Base-by-base conservation (phyloP, 306 rosid species). In the Trifolium repens region DNA sequence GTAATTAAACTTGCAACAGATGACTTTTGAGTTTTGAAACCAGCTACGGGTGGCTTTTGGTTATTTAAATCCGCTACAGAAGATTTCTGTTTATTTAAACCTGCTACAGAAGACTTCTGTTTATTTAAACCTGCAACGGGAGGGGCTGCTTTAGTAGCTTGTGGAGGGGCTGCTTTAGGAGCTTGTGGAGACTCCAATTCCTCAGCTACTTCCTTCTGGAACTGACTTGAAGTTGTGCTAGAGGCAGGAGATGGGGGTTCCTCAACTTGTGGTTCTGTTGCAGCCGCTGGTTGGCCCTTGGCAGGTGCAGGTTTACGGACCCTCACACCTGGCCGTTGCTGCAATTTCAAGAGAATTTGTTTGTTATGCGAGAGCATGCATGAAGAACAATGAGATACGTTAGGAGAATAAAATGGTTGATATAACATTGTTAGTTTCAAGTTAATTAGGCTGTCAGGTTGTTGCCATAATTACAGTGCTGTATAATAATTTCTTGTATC, bases 161-260 rank as follows among this genome's bases (percentile, higher is more conserved):
- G 44, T 30, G 83, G 54, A 47, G 80, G 13, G 52, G 86, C 70
- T 42, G 81, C 81, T 82, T 78, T 85, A 59, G 84, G 83, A 57
- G 52, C 84, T 78, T 81, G 46, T 26, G 84, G 81, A 69, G 85
- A 80, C 35, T 60, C 77, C 78, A 84, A 82, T 79, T 88, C 96
- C 80, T 90, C 94, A n/a, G 66, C 76, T 73, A 87, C 85, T 53
- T 82, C 90, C 78, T 73, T 83, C 77, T 82, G 88, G 79, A 78
- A 67, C 54, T 88, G 90, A 74, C 83, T 87, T 32, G 96, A 90
- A 63, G 96, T 67, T 79, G 84, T 82, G 77, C 87, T 88, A 50
- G 90, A 84, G 60, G 90, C 44, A 52, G 96, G 89, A 78, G 92
- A 90, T 77, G 92, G 81, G 11, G 96, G 87, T 42, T 86, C 86